phyloP scores from a whole-genome alignment of 139 green algal genomes.

The Picochlorum sp. region DNA sequence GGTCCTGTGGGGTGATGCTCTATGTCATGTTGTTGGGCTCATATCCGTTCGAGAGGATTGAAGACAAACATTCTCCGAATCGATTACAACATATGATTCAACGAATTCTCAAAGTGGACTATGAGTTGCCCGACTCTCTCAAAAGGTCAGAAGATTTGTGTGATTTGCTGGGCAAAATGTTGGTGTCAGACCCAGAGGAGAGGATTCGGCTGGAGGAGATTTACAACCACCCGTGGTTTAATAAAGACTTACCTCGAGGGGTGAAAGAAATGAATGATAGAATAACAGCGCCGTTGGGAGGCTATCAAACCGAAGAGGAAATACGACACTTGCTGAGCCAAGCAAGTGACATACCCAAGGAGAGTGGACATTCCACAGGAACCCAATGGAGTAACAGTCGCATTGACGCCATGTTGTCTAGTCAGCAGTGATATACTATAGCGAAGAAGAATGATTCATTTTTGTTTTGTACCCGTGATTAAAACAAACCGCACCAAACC shows the following conservation, averaged over 20 bases:
- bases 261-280: constrained; percentile 72
- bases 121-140: constrained; percentile 40
- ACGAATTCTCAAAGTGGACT: constrained; percentile 77
- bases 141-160: constrained; percentile 51
- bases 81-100: constrained; percentile 64
- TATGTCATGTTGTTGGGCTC: constrained; percentile 92
- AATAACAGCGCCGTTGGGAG: constrained; percentile 26
- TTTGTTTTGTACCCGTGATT: constrained; percentile 74
- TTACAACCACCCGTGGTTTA: constrained; percentile 74
- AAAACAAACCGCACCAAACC: constrained; percentile 95
- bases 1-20: constrained; percentile 95
- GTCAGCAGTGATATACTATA: not conserved
- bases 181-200: constrained; percentile 58
- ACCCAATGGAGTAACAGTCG: no score
- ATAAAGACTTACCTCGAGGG: constrained; percentile 80
- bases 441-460: not conserved
- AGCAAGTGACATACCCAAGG: constrained; percentile 11
- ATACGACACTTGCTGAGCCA: constrained; percentile 19
- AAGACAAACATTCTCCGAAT: constrained; percentile 68
- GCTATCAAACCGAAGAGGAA: constrained; percentile 30
- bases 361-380: no score
- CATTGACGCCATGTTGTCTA: no score
- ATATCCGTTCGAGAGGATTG: constrained; percentile 95
- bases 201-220: constrained; percentile 75
- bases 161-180: constrained; percentile 61